A percentile compares a stretch with the other conserved stretches of the same genome.
Conservation (phyloP, 2,329 filamentous ascomycete genomes). For the Macrophomina phaseolina region DNA sequence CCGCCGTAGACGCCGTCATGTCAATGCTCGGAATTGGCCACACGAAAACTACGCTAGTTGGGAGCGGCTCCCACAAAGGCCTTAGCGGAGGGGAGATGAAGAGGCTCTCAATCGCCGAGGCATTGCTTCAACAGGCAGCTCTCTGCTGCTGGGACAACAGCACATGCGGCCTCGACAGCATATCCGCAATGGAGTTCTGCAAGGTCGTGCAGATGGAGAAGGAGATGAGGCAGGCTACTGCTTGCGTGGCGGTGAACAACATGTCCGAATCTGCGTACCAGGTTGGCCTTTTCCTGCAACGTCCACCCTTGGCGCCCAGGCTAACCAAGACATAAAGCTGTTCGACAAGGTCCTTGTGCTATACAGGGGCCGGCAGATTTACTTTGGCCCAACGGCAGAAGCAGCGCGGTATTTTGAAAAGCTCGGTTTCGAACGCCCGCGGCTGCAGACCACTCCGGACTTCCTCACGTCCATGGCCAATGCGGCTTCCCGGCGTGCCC, state of each 20-base stretch:
- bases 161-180: slow-evolving; percentile 71
- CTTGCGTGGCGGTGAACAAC: not conserved
- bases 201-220: slow-evolving; percentile 40
- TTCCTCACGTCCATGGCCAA: slow-evolving; percentile 71
- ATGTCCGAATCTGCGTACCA: not conserved
- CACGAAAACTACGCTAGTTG: slow-evolving; percentile 71
- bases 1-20: slow-evolving; percentile 37
- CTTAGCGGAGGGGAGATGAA: slow-evolving; percentile 74
- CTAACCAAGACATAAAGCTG: not conserved
- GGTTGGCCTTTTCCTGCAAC: not conserved
- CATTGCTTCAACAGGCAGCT: slow-evolving; percentile 63
- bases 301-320: not conserved
- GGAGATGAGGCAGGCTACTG: not conserved
- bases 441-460: slow-evolving; percentile 71
- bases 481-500: slow-evolving; percentile 54
- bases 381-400: slow-evolving; percentile 65
- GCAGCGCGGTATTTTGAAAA: slow-evolving; percentile 70
- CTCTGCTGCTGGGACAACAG: slow-evolving; percentile 75
- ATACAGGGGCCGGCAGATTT: slow-evolving; percentile 52
- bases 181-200: slow-evolving; percentile 72
- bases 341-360: slow-evolving; percentile 49
- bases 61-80: slow-evolving; percentile 75
- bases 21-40: slow-evolving; percentile 72
- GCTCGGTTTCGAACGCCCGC: slow-evolving; percentile 70
- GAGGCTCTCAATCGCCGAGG: slow-evolving; percentile 77